Conservation (phyloP, 2,329 filamentous ascomycete genomes). For the Ascochyta rabiei region DNA sequence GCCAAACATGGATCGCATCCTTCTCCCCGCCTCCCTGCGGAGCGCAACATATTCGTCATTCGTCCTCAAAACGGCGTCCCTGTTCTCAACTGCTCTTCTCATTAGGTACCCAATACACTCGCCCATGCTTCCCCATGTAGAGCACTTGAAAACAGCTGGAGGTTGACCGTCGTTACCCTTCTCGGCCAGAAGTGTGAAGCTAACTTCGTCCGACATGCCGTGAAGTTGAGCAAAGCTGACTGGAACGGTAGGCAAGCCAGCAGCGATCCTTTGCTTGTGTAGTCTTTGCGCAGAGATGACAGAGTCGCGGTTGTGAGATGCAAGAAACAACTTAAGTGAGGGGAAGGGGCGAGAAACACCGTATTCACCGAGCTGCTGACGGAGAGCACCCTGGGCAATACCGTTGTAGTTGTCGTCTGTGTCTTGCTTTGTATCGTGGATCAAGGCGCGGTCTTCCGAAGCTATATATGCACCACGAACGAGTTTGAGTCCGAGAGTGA, state of each 20-base stretch:
- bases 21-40: constrained; percentile 31
- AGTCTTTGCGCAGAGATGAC: constrained; percentile 62
- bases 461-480: constrained; percentile 64
- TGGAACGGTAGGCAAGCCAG: constrained; percentile 54
- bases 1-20: constrained; percentile 22
- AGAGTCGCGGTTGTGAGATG: constrained; percentile 80
- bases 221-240: constrained; percentile 80
- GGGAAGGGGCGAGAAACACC: constrained; percentile 42
- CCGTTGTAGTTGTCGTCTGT: constrained; percentile 70
- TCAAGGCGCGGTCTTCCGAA: constrained; percentile 57
- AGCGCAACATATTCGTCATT: constrained; percentile 39
- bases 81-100: constrained; percentile 63
- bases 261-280: constrained; percentile 47
- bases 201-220: constrained; percentile 95
- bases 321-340: constrained; percentile 69
- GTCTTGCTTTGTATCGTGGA: constrained; percentile 61
- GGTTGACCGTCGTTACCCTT: constrained; percentile 37
- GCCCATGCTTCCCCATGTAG: constrained; percentile 62
- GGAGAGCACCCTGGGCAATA: constrained; percentile 61
- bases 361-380: constrained; percentile 34
- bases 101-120: constrained; percentile 82
- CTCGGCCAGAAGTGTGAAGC: constrained; percentile 53
- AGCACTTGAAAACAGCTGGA: constrained; percentile 61
- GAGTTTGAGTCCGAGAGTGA: constrained; percentile 62
- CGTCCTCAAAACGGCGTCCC: constrained; percentile 62